Evolutionary conservation across 345 rosid species (phyloP), one percentile per base, ranked within the genome.

Genomic region (Aquilaria sinensis): DNA sequence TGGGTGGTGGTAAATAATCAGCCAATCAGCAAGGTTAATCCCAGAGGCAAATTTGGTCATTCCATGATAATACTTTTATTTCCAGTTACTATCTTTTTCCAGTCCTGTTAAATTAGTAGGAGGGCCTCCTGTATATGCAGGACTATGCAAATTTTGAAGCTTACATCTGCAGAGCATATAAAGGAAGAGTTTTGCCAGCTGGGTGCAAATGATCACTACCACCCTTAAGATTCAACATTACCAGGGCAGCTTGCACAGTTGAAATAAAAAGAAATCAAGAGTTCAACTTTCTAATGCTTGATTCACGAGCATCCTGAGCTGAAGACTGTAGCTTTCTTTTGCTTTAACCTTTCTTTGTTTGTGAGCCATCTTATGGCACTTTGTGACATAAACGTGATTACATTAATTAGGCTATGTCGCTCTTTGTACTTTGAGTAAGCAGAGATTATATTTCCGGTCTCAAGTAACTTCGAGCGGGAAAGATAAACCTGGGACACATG

Each of bases 1-100:
- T 78, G 86, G 86, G 67, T 81, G 13, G 62, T 76, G 33, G 70
- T 78, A 37, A 69, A 78, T 37, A 52, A 65, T 58, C 73, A 52
- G 56, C 64, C 81, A 15, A 52, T 76, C 34, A 55, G 56, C 63
- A 31, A 72, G 59, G 81, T 74, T 2, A 67, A 72, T 65, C 60
- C 45, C 56, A 31, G 49, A n/a, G 33, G 30, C 30, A 9, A 54
- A 5, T 1, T n/a, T 47, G 52, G 12, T 34, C 9, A 57, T 33
- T 6, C 23, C 10, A 5, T 37, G 23, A 23, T 11, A 47, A 8
- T 51, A 29, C 56, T 32, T 33, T 51, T 55, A 12, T 12, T 43
- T 30, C 5, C 12, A 14, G 49, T 41, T 33, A 48, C n/a, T 51
- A 12, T 43, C 0, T 55, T 48, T 14, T 32, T 31, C 23, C 6